phyloP scores from a whole-genome alignment of 441 rosid species.

The Iberis amara region DNA sequence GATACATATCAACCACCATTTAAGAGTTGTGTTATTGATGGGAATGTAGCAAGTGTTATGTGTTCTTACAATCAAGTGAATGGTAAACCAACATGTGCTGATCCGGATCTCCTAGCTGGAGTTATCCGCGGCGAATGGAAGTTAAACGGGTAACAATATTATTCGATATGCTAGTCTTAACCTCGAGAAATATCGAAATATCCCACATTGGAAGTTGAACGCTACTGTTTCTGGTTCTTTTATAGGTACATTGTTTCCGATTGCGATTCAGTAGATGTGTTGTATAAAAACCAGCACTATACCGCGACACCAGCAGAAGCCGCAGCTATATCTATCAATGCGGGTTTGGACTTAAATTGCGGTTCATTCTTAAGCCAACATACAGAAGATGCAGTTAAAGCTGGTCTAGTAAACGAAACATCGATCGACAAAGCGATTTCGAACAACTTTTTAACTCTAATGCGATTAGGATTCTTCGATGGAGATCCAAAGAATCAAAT shows the following conservation, averaged over 20 bases:
- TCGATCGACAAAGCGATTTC: conserved; percentile 51
- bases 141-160: conserved; percentile 53
- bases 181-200: too few relatives aligned
- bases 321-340: conserved; percentile 57
- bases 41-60: conserved; percentile 94
- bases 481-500: conserved; percentile 68
- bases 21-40: conserved; percentile 83
- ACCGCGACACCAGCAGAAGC: conserved; percentile 84
- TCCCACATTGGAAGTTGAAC: too few relatives aligned
- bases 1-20: conserved; percentile 93
- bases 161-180: too few relatives aligned
- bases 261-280: conserved; percentile 67
- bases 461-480: conserved; percentile 83
- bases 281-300: conserved; percentile 58
- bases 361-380: conserved; percentile 63
- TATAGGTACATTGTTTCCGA: conserved; percentile 77
- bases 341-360: conserved; percentile 79
- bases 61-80: conserved; percentile 86
- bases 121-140: conserved; percentile 78
- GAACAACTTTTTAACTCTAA: conserved; percentile 70
- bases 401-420: conserved; percentile 48
- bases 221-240: not conserved
- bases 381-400: conserved; percentile 65
- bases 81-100: conserved; percentile 85
- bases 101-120: conserved; percentile 59